These are phyloP conservation scores for Fraxinus angustifolia DNA, from an alignment of 305 asterid species.

Conservation along the genomic window DNA sequence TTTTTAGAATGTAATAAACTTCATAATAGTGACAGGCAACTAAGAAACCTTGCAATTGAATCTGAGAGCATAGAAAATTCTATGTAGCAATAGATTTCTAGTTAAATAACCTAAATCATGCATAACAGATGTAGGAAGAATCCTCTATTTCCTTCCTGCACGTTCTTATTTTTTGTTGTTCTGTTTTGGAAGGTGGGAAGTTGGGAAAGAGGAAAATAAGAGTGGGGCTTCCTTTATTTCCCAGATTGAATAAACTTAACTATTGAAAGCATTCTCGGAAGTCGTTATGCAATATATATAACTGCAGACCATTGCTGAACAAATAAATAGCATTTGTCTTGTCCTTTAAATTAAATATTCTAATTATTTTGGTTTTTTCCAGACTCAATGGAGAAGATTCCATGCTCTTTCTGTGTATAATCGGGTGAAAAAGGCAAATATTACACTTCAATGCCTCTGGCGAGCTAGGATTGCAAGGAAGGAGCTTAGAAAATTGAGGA, in stretches of 20 bases:
- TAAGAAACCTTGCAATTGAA: background rate
- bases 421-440: conserved; percentile 49
- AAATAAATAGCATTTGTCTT: background rate
- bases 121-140: background rate
- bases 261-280: background rate
- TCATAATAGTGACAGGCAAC: background rate
- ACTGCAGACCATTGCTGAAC: conserved; percentile 1
- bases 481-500: conserved; percentile 79
- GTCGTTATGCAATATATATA: background rate
- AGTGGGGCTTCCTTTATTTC: background rate
- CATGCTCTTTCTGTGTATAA: conserved; percentile 57
- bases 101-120: background rate
- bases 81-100: background rate
- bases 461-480: conserved; percentile 81
- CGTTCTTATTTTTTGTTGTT: background rate
- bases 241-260: background rate
- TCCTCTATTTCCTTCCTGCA: background rate
- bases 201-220: background rate
- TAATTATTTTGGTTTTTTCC: conserved; percentile 24
- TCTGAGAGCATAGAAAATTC: background rate
- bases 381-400: conserved; percentile 84
- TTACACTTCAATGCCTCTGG: conserved; percentile 89
- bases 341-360: conserved; percentile 3
- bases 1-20: background rate
- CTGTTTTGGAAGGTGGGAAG: conserved; percentile 5